These are phyloP conservation scores for Rhinocladiella similis DNA, from an alignment of 2,329 filamentous ascomycete species.

Conservation along the genomic window DNA sequence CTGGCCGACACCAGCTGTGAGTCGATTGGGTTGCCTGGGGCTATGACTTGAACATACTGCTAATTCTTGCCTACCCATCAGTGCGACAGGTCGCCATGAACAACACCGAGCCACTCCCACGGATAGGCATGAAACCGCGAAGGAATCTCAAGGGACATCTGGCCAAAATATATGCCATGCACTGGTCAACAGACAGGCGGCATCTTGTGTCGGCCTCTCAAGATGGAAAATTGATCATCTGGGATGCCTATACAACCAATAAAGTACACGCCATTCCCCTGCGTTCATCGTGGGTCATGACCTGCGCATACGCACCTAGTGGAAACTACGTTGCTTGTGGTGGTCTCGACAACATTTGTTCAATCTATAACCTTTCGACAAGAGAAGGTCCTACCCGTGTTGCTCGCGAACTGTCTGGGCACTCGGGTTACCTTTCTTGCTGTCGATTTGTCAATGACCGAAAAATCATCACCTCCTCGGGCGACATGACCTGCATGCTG, in stretches of 20 bases:
- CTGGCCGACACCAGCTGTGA: constrained; percentile 95
- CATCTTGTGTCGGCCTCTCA: constrained; percentile 97
- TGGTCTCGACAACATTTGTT: constrained; percentile 99
- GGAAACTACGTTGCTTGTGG: constrained; percentile 98
- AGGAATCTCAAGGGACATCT: constrained; percentile 96
- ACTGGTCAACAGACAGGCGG: constrained; percentile 97
- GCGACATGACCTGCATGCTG: constrained; percentile 99
- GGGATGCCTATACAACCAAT: constrained; percentile 99
- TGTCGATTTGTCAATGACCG: constrained; percentile 99
- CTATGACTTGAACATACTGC: constrained; percentile 9
- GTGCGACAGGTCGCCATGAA: constrained; percentile 91
- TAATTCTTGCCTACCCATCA: constrained; percentile 44
- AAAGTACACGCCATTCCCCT: constrained; percentile 98
- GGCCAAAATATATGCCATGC: constrained; percentile 99
- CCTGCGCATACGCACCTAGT: constrained; percentile 96
- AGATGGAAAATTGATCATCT: constrained; percentile 99
- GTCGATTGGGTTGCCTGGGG: constrained; percentile 36
- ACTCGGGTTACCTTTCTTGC: constrained; percentile 96
- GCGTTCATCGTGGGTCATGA: constrained; percentile 99
- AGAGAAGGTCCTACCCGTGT: constrained; percentile 96
- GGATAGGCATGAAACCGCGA: constrained; percentile 96
- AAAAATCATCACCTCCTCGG: constrained; percentile 94
- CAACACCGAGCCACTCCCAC: constrained; percentile 87
- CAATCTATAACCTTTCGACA: constrained; percentile 97
- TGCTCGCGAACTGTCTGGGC: constrained; percentile 90